A percentile compares a stretch with the other conserved stretches of the same genome.
Conservation (phyloP, 106 monocot genomes). For the Dactylorhiza incarnata region DNA sequence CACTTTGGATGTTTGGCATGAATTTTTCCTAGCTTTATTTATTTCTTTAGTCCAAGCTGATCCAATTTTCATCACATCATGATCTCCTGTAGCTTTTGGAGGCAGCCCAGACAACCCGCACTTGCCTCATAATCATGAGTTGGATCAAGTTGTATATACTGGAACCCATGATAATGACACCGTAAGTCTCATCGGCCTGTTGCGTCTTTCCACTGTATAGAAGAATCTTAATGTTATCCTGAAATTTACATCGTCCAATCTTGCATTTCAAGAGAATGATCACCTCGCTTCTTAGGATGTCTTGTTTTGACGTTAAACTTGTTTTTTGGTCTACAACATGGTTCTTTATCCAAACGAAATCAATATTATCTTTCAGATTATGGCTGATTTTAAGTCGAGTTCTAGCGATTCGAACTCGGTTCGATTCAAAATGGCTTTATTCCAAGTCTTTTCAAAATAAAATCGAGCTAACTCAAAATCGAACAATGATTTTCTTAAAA, state of each 20-base stretch:
- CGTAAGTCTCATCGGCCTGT: slow-evolving; percentile 24
- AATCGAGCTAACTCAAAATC: no score
- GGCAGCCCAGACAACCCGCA: slow-evolving; percentile 77
- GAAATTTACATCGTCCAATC: background rate
- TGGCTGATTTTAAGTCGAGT: no score
- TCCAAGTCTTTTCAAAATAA: no score
- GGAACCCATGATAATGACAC: slow-evolving; percentile 99
- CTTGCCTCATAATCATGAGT: slow-evolving; percentile 87
- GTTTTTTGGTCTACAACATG: no score
- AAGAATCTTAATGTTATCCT: background rate
- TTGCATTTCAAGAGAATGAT: background rate
- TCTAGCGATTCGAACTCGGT: no score
- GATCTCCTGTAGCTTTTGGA: slow-evolving; percentile 55
- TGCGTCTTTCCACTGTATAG: background rate
- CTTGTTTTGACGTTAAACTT: background rate
- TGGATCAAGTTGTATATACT: slow-evolving; percentile 92
- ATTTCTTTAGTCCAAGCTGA: background rate
- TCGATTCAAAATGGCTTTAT: no score
- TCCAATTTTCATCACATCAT: background rate
- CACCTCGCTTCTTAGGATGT: background rate
- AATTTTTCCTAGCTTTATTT: background rate
- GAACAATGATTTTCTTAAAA: no score
- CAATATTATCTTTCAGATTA: no score
- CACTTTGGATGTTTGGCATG: background rate
- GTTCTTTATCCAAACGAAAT: no score